These are phyloP conservation scores for Amniculicola lignicola DNA, from an alignment of 495 filamentous ascomycete genomes.

Conservation along the genomic window DNA sequence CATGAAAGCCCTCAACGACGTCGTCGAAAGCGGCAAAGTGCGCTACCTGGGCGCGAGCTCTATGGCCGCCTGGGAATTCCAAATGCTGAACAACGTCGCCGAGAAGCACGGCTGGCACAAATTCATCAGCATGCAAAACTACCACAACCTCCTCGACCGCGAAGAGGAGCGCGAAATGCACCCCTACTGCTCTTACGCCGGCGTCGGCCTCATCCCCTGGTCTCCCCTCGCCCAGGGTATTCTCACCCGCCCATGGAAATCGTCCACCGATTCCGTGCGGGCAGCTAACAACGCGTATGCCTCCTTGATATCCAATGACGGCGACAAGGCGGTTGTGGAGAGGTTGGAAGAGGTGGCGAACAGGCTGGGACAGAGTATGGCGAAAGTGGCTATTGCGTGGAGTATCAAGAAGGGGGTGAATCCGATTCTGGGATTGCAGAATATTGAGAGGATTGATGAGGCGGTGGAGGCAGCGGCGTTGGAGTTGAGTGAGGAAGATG, in stretches of 20 bases:
- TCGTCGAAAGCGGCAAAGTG: constrained; percentile 58
- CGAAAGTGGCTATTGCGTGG: constrained; percentile 36
- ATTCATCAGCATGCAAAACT: constrained; percentile 60
- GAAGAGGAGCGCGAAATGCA: constrained; percentile 50
- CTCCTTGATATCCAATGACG: constrained; percentile 4
- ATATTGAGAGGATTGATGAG: constrained; percentile 39
- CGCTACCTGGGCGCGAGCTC: constrained; percentile 47
- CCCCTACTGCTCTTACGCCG: constrained; percentile 30
- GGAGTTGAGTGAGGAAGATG: constrained; percentile 38
- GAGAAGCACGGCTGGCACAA: constrained; percentile 53
- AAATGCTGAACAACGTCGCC: constrained; percentile 54
- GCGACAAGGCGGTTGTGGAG: constrained; percentile 30
- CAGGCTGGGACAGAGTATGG: constrained; percentile 34
- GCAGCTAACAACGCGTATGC: constrained; percentile 9
- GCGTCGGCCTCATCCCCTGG: constrained; percentile 36
- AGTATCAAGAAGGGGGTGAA: constrained; percentile 32
- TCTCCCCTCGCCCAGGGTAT: constrained; percentile 28
- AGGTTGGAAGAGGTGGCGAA: constrained; percentile 34
- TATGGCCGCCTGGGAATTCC: constrained; percentile 60
- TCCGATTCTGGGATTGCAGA: constrained; percentile 40
- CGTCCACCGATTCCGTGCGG: constrained; percentile 8
- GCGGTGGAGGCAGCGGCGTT: constrained; percentile 33
- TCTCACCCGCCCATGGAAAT: constrained; percentile 29
- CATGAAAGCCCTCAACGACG: constrained; percentile 62
- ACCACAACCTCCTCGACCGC: constrained; percentile 55